These are phyloP conservation scores for Candida cerambycidarum DNA, from an alignment of 805 yeast genomes.

Conservation along the genomic window DNA sequence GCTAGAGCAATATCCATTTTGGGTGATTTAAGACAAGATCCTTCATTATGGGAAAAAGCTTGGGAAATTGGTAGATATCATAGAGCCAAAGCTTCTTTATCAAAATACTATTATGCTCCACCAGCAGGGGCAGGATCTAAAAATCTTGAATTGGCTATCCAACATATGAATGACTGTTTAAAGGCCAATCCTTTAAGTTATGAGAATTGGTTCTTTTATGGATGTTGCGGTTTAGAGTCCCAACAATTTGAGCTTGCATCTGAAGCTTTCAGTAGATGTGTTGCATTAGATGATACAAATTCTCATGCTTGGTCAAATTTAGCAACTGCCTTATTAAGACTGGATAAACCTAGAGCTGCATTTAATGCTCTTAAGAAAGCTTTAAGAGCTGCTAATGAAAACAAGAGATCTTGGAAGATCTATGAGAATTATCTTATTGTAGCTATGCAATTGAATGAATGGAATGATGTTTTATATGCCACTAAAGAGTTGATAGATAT, in stretches of 20 bases:
- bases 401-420: conserved; percentile 78
- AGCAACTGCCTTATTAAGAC: conserved; percentile 70
- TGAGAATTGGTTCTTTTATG: conserved; percentile 90
- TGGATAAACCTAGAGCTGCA: conserved; percentile 72
- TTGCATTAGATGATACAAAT: conserved; percentile 76
- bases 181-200: conserved; percentile 68
- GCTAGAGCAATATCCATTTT: conserved; percentile 80
- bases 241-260: conserved; percentile 74
- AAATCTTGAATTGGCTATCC: conserved; percentile 54
- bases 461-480: conserved; percentile 85
- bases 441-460: conserved; percentile 77
- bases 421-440: conserved; percentile 86
- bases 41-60: conserved; percentile 74
- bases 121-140: conserved; percentile 55
- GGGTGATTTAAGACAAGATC: conserved; percentile 83
- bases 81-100: conserved; percentile 81
- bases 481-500: conserved; percentile 60
- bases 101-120: conserved; percentile 67
- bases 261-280: conserved; percentile 90
- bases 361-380: conserved; percentile 84
- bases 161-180: conserved; percentile 73
- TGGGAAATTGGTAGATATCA: conserved; percentile 86
- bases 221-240: conserved; percentile 81
- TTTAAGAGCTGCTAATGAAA: conserved; percentile 60
- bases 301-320: conserved; percentile 89